Evolutionary conservation across 257 asterid genomes (phyloP), one percentile per base, ranked within the genome.

Genomic region (Buddleja alternifolia): DNA sequence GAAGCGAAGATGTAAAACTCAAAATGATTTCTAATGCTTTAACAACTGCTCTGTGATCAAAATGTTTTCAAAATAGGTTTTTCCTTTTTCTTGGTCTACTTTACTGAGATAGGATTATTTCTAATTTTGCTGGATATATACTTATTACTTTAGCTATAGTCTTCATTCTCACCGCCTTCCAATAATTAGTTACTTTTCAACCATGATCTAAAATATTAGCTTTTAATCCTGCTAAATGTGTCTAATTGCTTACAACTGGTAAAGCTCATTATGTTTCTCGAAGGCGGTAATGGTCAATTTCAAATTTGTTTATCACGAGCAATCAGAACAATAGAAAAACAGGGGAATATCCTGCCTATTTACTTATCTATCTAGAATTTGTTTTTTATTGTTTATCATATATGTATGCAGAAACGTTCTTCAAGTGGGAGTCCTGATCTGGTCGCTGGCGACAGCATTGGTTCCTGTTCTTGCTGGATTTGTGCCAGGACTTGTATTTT

Each of bases 401-500:
- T 69, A 16, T 67, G 56, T 72, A 12, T 78, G 87, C 97, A 93
- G 99, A 75, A 92, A 72, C 79, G 93, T 93, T 81, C 97, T 93
- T 69, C 69, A 84, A 78, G 66, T 87, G 52, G 99, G 99, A 46
- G 99, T 93, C 55, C 83, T 93, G 23, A 67, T 73, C 66, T 93
- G 99, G 99, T 93, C 99, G 10, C 74, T 93, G 58, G 94, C 96
- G 78, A 93, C 99, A 48, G 83, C 88, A 36, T 61, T 88, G 75
- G 97, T 90, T 83, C 99, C 97, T 69, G 12, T 75, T 73, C 81
- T 89, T 66, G 90, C 97, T 46, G 96, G 95, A 19, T 91, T 78
- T 78, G 84, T 87, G 95, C 97, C 97, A n/a, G 97, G 88, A 60
- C 97, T 91, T 80, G 66, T 89, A 70, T 78, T 86, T 34, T 83